Base-by-base conservation (phyloP, 345 rosid species). In the Pugionium dolabratum region DNA sequence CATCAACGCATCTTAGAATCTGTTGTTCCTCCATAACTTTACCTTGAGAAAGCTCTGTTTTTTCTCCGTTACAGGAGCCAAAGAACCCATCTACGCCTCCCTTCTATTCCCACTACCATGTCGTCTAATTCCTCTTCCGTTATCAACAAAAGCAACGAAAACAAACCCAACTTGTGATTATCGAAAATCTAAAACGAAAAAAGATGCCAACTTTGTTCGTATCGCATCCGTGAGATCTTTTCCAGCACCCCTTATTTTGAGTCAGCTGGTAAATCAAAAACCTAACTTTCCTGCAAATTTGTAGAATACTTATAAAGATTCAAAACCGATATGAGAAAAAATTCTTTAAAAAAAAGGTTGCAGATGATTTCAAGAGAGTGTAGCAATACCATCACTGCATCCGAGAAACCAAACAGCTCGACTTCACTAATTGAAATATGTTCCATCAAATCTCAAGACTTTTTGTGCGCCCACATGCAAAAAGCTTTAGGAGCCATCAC, bases 1-100 rank as follows among this genome's bases (percentile, higher is more conserved):
- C 6, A 43, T 37, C 67, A 59, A 54, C 59, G 65, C 78, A 69
- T 10, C 50, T 69, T 75, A 79, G 76, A 76, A 80, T 71, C 29
- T 8, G 51, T 69, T 54, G 66, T 59, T 43, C 53, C 36, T 34
- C 5, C 36, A 3, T 34, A 34, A 34, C 36, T 34, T 34, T 34
- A 3, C 36, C 36, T 34, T 37, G 34, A 18, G 30, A 54, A 47
- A 46, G 61, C 70, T 63, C 11, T 45, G 36, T 48, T 76, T 90
- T 42, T 61, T 78, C 54, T 81, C 88, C 76, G 73, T 47, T 28
- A 42, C 64, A 42, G 59, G 73, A 41, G 51, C 55, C 57, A 52
- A 67, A 32, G 76, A 66, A 72, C 84, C 74, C 64, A 56, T 40
- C 36, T 73, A 46, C 43, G 36, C 1, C 36, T 71, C 74, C 67